Percentiles rank a stretch among this genome's conserved stretches.
Conservation (phyloP, 306 rosid genomes). For the Vicia faba region DNA sequence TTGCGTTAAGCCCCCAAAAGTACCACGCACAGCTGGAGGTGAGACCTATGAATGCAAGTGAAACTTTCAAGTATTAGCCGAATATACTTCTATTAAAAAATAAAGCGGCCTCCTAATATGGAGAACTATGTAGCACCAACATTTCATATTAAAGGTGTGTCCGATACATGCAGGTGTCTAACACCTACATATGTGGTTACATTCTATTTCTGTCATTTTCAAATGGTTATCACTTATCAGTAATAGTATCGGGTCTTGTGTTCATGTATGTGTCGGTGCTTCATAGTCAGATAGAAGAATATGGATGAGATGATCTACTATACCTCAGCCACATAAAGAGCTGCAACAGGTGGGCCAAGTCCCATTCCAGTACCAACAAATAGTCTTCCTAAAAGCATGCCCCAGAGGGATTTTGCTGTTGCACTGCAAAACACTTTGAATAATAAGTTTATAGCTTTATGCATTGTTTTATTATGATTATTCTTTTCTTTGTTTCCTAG, state of each 20-base stretch:
- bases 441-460: conserved; percentile 34
- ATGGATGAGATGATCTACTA: conserved; percentile 13
- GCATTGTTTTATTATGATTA: conserved; percentile 9
- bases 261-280: neutral
- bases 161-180: neutral
- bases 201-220: neutral
- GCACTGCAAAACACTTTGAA: conserved; percentile 55
- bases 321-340: conserved; percentile 91
- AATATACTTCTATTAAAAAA: conserved; percentile 12
- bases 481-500: conserved; percentile 1
- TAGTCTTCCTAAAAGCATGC: conserved; percentile 85
- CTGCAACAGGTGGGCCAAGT: conserved; percentile 81
- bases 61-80: conserved; percentile 16
- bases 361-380: conserved; percentile 89
- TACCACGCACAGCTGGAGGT: conserved; percentile 74
- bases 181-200: neutral
- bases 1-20: conserved; percentile 80
- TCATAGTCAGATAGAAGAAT: conserved; percentile 27
- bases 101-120: conserved; percentile 19
- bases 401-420: conserved; percentile 67
- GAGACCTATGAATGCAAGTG: conserved; percentile 60
- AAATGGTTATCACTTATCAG: neutral
- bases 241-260: neutral
- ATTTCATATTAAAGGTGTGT: neutral
- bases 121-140: neutral